Conservation (phyloP, 2,329 filamentous ascomycete species). For the Fusarium sp. region DNA sequence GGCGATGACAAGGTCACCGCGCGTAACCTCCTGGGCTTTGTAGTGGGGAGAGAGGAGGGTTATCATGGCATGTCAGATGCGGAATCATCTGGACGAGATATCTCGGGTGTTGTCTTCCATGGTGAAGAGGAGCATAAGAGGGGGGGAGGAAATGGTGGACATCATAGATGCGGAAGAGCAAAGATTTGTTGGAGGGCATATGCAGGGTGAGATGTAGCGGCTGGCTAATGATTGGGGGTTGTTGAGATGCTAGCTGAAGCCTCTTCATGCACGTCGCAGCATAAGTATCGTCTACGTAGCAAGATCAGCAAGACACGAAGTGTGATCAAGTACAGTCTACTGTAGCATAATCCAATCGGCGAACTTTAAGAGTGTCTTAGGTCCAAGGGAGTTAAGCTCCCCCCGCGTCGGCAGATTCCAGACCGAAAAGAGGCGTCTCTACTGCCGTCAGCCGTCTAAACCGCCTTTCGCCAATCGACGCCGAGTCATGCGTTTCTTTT, state of each 20-base stretch:
- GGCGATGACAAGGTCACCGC: slow-evolving; percentile 42
- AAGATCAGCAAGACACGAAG: neutral
- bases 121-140: neutral
- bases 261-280: slow-evolving; percentile 14
- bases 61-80: slow-evolving; percentile 32
- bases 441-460: slow-evolving; percentile 11
- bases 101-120: slow-evolving; percentile 29
- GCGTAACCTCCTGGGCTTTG: slow-evolving; percentile 33
- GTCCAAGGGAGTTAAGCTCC: neutral
- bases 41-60: slow-evolving; percentile 41
- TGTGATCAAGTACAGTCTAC: neutral
- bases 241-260: slow-evolving; percentile 15
- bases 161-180: neutral
- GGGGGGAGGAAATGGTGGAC: neutral
- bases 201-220: slow-evolving; percentile 17
- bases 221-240: slow-evolving; percentile 20
- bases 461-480: neutral
- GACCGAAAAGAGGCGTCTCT: neutral
- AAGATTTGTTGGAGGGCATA: slow-evolving; percentile 1
- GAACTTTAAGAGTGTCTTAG: slow-evolving; percentile 6
- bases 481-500: neutral
- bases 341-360: neutral
- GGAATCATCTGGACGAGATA: slow-evolving; percentile 7
- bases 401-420: slow-evolving; percentile 14
- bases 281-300: slow-evolving; percentile 1